Conservation (phyloP, 768 basidiomycete species). For the Russula lepida region DNA sequence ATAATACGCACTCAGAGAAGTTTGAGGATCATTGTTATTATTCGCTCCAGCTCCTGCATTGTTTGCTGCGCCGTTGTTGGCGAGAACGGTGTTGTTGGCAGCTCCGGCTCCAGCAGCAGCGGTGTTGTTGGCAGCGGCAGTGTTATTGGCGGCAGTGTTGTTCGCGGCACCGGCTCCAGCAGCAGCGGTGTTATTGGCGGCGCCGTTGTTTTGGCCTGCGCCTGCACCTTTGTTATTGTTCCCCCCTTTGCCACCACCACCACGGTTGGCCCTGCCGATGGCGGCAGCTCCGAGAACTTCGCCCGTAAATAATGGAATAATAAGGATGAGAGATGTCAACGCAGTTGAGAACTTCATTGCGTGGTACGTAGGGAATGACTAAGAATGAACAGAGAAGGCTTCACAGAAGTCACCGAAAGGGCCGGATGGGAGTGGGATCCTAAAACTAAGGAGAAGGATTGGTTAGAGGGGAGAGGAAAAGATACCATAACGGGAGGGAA, state of each 20-base stretch:
- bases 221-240: neutral
- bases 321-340: slow-evolving; percentile 6
- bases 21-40: slow-evolving; percentile 35
- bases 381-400: slow-evolving; percentile 25
- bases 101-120: slow-evolving; percentile 11
- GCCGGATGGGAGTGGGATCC: slow-evolving; percentile 29
- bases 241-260: too few relatives aligned
- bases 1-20: slow-evolving; percentile 31
- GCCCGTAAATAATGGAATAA: slow-evolving; percentile 2
- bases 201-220: neutral
- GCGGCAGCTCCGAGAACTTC: slow-evolving; percentile 5
- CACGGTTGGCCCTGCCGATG: neutral
- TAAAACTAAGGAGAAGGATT: slow-evolving; percentile 26
- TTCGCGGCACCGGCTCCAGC: slow-evolving; percentile 17
- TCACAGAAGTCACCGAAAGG: slow-evolving; percentile 40
- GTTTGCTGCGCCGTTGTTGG: neutral
- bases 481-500: slow-evolving; percentile 15
- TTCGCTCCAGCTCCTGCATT: too few relatives aligned
- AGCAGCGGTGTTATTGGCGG: neutral
- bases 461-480: neutral
- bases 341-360: slow-evolving; percentile 19
- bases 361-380: slow-evolving; percentile 4
- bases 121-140: neutral
- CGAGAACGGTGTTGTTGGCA: neutral
- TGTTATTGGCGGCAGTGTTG: neutral